These are phyloP conservation scores for Cladosporium oxysporum DNA, from an alignment of 2,329 filamentous ascomycete genomes.

Conservation along the genomic window DNA sequence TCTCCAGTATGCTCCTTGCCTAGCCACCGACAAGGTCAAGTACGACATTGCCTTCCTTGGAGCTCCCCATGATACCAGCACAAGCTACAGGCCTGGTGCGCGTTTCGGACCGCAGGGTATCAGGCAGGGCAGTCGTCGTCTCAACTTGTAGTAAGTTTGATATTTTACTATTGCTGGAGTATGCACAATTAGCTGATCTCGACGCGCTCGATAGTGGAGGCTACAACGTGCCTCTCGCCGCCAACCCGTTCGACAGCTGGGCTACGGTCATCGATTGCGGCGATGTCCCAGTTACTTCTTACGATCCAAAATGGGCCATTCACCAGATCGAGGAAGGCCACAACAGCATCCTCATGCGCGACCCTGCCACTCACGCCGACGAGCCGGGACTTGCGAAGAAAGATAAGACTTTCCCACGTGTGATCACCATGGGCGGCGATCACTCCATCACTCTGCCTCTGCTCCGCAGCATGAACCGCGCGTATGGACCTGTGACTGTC, in stretches of 20 bases:
- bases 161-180: conserved; percentile 20
- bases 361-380: conserved; percentile 68
- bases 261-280: conserved; percentile 80
- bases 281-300: conserved; percentile 75
- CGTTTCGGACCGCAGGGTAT: conserved; percentile 84
- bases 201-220: conserved; percentile 64
- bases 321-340: conserved; percentile 86
- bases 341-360: conserved; percentile 70
- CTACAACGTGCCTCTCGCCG: conserved; percentile 78
- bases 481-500: conserved; percentile 68
- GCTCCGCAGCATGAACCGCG: conserved; percentile 60
- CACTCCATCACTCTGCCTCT: conserved; percentile 64
- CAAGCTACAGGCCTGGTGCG: conserved; percentile 80
- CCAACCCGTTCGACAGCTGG: conserved; percentile 81
- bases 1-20: conserved; percentile 74
- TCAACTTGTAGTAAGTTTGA: conserved; percentile 77
- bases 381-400: conserved; percentile 68
- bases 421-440: conserved; percentile 71
- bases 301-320: conserved; percentile 80
- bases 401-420: conserved; percentile 73
- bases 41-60: conserved; percentile 87
- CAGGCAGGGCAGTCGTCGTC: conserved; percentile 78
- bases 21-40: conserved; percentile 67
- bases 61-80: conserved; percentile 83
- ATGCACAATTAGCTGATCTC: conserved; percentile 28